Evolutionary conservation across 306 rosid species (phyloP), one percentile per base, ranked within the genome.

Genomic region (Morella rubra): DNA sequence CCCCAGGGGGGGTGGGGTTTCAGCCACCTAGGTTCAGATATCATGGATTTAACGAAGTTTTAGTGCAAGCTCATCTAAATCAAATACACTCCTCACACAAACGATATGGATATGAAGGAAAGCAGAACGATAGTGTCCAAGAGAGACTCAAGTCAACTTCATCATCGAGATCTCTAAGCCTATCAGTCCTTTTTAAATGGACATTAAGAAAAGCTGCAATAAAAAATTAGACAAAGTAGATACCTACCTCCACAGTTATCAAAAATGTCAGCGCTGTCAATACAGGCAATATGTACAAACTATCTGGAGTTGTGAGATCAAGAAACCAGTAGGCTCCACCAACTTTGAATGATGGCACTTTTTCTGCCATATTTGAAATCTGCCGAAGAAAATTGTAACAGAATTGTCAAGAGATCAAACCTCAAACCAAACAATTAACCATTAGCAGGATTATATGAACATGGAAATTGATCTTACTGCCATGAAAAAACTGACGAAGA

Each of bases 281-380:
- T 85, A 85, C 84, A 45, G 98, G 98, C 49, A 90, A 54, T 73
- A 95, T 56, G 67, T 89, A 95, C 6, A 90, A 71, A 50, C 77
- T 47, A 82, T 95, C 98, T 15, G 95, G 97, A 66, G 93, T 90
- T 37, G 98, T 58, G 73, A 95, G 97, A 86, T 95, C 98, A 67
- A 80, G 68, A 86, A 95, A 95, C 98, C 98, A 95, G 85, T 0
- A 88, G 64, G 91, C 91, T 72, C 98, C 98, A 5, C 98, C 98
- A 73, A 61, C 76, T 88, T 95, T 92, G 74, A 95, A 95, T 52
- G 98, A 95, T 65, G 96, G 97, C 79, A 92, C 50, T 71, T 92
- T 92, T 77, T 92, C 97, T 84, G 96, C 88, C 98, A 95, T 95
- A 74, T 90, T 95, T 13, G 82, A 19, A 79, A 95, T 80, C 99